A percentile compares a stretch with the other conserved stretches of the same genome.
These are phyloP conservation scores for Talaromyces liani DNA, from an alignment of 495 filamentous ascomycete genomes.

Conservation along the genomic window DNA sequence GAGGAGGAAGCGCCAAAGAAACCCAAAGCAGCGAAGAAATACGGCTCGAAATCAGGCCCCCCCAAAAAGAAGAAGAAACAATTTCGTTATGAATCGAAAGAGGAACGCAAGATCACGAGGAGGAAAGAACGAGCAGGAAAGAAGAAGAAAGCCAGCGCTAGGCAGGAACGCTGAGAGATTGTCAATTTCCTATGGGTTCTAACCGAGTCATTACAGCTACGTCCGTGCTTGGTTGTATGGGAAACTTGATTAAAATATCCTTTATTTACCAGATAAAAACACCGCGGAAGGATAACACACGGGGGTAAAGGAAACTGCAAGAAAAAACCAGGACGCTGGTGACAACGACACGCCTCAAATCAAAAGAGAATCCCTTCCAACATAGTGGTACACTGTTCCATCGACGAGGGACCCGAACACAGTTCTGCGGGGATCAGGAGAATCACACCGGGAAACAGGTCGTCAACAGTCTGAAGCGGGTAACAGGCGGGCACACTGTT, in stretches of 20 bases:
- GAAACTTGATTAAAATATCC: constrained; percentile 1
- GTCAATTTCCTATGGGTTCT: not conserved
- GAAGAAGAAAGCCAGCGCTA: constrained; percentile 36
- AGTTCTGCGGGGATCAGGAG: no score
- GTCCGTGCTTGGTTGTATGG: not conserved
- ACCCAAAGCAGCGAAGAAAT: constrained; percentile 35
- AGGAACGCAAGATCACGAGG: constrained; percentile 59
- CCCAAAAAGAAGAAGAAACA: constrained; percentile 77
- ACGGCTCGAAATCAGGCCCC: constrained; percentile 38
- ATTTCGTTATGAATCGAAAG: constrained; percentile 86
- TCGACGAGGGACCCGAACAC: not conserved
- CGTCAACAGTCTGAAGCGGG: constrained; percentile 1
- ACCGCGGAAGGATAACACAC: constrained; percentile 4
- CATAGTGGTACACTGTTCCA: constrained; percentile 2
- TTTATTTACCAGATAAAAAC: constrained; percentile 8
- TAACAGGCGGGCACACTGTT: constrained; percentile 1
- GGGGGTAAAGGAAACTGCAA: not conserved
- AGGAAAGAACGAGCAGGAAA: constrained; percentile 62
- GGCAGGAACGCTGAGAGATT: constrained; percentile 26
- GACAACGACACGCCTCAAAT: constrained; percentile 2
- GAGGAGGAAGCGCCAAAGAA: constrained; percentile 19
- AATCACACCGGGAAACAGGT: not conserved
- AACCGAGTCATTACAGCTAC: constrained; percentile 4
- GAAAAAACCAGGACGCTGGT: constrained; percentile 1
- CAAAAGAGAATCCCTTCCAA: not conserved